Evolutionary conservation across 1,284 basidiomycete genomes (phyloP), one percentile per base, ranked within the genome.

Genomic region (Rhodotorula sp.): DNA sequence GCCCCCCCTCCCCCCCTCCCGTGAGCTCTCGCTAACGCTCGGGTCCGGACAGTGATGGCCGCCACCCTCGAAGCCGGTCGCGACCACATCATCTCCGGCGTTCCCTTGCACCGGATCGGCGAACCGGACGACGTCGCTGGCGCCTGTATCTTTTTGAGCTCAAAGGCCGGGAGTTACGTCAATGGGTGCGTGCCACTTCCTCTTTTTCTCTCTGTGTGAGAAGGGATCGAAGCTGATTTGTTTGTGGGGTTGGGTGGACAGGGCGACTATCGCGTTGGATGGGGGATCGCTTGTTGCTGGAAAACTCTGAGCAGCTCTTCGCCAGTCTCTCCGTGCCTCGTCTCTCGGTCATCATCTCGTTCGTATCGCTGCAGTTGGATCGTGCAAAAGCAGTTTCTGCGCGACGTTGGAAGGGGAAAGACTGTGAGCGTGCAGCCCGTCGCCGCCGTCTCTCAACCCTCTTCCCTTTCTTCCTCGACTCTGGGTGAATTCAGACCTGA

Each of bases 51-150:
- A 87, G 86, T 89, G 86, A 89, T 88, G 81, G 83, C 84, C 8
- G 81, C 85, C 40, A 86, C 85, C 18, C 80, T 89, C 47, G 82
- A 84, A 50, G 80, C 81, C 2, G 77, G 79, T 26, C 85, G 86
- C 57, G 83, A 86, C 28, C 72, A 78, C 22, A 81, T 89, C 63
- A 78, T 84, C 4, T 80, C 75, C 48, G 61, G 77, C 63, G 82
- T 87, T 31, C 87, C 87, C 3, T 79, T 85, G 59, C 81, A 81
- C 28, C 82, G 87, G 16, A 85, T 88, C 63, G 88, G 88, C 22
- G 82, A 82, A 22, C 84, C 86, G 0, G 85, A 87, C 76, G 88
- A 89, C 75, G 83, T 89, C 10, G 86, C 83, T 2, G 87, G 86
- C 1, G 83, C 87, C 7, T 86, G 85, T 52, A 74, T 89, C 54